A percentile compares a stretch with the other conserved stretches of the same genome.
Conservation (phyloP, 2,329 filamentous ascomycete genomes). For the Paraphoma sp. region DNA sequence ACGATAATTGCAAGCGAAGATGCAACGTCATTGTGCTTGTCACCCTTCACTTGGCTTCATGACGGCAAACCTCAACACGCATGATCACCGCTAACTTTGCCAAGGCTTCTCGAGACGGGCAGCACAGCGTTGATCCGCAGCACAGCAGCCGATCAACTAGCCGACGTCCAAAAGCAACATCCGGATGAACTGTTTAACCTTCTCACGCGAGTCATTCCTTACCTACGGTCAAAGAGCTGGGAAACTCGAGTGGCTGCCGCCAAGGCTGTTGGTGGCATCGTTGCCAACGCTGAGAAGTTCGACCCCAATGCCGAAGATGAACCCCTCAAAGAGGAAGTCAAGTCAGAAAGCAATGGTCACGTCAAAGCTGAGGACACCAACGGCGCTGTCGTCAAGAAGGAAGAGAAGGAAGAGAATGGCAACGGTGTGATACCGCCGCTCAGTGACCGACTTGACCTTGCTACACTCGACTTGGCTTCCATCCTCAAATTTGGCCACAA, state of each 20-base stretch:
- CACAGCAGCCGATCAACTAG: conserved; percentile 94
- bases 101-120: conserved; percentile 92
- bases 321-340: conserved; percentile 63
- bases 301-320: conserved; percentile 84
- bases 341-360: conserved; percentile 48
- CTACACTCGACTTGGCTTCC: conserved; percentile 76
- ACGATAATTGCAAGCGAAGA: not conserved
- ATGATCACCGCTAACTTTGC: conserved; percentile 26
- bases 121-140: conserved; percentile 96
- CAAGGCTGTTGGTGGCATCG: conserved; percentile 92
- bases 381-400: conserved; percentile 51
- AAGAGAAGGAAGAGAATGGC: conserved; percentile 62
- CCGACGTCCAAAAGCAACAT: conserved; percentile 97
- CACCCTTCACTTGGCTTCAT: not conserved
- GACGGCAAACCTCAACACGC: not conserved
- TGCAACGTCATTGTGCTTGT: not conserved
- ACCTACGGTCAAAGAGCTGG: conserved; percentile 94
- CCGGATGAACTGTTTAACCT: conserved; percentile 98
- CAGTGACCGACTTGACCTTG: conserved; percentile 73
- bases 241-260: conserved; percentile 93
- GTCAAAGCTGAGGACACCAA: conserved; percentile 65
- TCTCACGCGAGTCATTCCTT: conserved; percentile 91
- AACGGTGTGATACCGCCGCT: conserved; percentile 49
- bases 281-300: conserved; percentile 84
- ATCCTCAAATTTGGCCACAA: conserved; percentile 86